A percentile compares a stretch with the other conserved stretches of the same genome.
phyloP scores from a whole-genome alignment of 345 rosid genomes.

The Erucastrum elatum region DNA sequence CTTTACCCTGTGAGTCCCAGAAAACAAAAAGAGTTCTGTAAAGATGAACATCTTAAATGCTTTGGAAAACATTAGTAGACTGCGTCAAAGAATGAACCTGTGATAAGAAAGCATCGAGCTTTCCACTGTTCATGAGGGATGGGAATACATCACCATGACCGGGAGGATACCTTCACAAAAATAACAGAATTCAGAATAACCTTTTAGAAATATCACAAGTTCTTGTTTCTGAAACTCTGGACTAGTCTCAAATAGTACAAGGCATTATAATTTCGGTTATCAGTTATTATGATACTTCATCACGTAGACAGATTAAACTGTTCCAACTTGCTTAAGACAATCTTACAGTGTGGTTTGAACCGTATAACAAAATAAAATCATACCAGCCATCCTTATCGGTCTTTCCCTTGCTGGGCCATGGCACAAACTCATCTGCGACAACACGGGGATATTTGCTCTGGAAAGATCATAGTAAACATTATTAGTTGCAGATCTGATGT shows the following conservation, averaged over 20 bases:
- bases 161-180: constrained; percentile 85
- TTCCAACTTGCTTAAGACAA: constrained; percentile 9
- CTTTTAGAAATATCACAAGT: not conserved
- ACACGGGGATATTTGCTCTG: constrained; percentile 99
- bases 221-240: constrained; percentile 7
- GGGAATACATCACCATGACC: constrained; percentile 98
- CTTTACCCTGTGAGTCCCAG: constrained; percentile 67
- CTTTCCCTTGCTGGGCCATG: constrained; percentile 88
- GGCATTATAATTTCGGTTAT: not conserved
- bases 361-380: constrained; percentile 4
- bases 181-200: not conserved
- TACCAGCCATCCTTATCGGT: constrained; percentile 98
- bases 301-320: not conserved
- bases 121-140: constrained; percentile 86
- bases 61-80: not conserved
- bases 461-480: constrained; percentile 17
- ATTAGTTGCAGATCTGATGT: constrained; percentile 15
- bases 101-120: constrained; percentile 76
- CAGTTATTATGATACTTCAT: too few species aligned
- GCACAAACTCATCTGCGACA: constrained; percentile 73
- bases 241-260: constrained; percentile 24
- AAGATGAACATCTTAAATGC: not conserved
- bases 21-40: not conserved
- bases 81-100: constrained; percentile 50
- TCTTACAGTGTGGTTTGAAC: not conserved